A percentile compares a stretch with the other conserved stretches of the same genome.
These are phyloP conservation scores for Candida sp. DNA, from an alignment of 1,139 yeast genomes.

Conservation along the genomic window DNA sequence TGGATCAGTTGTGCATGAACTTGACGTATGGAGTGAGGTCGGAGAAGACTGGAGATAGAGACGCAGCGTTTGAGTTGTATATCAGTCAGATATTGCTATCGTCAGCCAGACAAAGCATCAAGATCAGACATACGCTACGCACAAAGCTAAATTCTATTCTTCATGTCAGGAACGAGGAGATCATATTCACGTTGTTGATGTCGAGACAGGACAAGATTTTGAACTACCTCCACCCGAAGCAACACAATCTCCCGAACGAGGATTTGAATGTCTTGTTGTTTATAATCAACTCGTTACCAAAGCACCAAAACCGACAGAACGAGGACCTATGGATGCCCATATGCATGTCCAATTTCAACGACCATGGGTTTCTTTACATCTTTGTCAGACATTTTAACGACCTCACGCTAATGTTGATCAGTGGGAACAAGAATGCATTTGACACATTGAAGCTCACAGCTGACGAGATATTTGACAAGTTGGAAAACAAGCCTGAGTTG, in stretches of 20 bases:
- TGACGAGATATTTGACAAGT: conserved; percentile 50
- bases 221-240: conserved; percentile 37
- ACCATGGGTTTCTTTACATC: conserved; percentile 85
- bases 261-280: conserved; percentile 37
- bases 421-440: conserved; percentile 86
- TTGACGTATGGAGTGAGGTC: conserved; percentile 38
- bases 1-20: conserved; percentile 64
- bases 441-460: conserved; percentile 72
- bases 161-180: conserved; percentile 22
- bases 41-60: conserved; percentile 7
- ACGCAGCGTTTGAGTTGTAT: conserved; percentile 26
- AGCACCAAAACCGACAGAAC: conserved; percentile 17
- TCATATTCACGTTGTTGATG: conserved; percentile 37
- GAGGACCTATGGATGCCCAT: conserved; percentile 95
- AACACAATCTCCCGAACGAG: conserved; percentile 32
- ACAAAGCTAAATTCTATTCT: conserved; percentile 25
- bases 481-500: conserved; percentile 36
- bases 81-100: conserved; percentile 31
- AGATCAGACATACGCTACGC: conserved; percentile 38
- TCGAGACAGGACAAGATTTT: conserved; percentile 26
- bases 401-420: conserved; percentile 69
- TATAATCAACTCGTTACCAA: conserved; percentile 27
- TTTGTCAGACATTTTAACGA: conserved; percentile 65
- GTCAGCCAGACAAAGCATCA: conserved; percentile 33
- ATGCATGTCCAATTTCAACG: conserved; percentile 89